Base-by-base conservation (phyloP, 139 green algal species). In the Micractinium conductrix region DNA sequence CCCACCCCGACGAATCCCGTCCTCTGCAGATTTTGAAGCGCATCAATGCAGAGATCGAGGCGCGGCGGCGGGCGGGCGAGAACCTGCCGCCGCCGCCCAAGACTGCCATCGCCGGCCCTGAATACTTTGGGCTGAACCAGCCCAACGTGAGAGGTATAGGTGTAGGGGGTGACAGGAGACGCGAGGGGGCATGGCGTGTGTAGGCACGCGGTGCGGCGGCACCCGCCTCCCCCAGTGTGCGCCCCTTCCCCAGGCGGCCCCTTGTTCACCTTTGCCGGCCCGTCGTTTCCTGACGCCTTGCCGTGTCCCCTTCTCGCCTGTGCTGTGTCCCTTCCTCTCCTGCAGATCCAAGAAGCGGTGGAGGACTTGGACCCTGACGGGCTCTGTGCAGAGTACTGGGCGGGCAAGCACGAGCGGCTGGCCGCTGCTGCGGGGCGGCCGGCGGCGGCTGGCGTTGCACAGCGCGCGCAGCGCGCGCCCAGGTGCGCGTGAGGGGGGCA, bases 71-170 rank as follows among this genome's bases (percentile, higher is more conserved):
- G n/a, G 88, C 87, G 10, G 96, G 96, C 24, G 95, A 98, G 88
- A 82, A 94, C 48, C 89, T 98, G 81, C 95, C 96, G 1, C 94
- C 95, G 28, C 93, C 96, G 0, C 96, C 96, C 55, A 96, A 96
- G 89, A 98, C 96, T 33, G 96, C 95, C 78, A 98, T 98, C 48
- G 95, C 96, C 0, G 96, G 96, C 0, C 94, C 96, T n/a, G 96
- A 98, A 84, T 98, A 98, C 91, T 98, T 98, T 93, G 96, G 96
- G 14, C 86, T 98, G 55, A 97, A 96, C 84, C 91, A 97, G 88
- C 84, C 84, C 4, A 92, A 95, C 68, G 89, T 92, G 78, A 71
- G 74, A 6, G 33, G 44, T 63, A 48, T 60, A 22, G 40, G 21
- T 73, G 67, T 43, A 44, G 67, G 28, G n/a, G n/a, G n/a, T n/a